Conservation (phyloP, 768 basidiomycete species). For the Nidularia pulvinata region DNA sequence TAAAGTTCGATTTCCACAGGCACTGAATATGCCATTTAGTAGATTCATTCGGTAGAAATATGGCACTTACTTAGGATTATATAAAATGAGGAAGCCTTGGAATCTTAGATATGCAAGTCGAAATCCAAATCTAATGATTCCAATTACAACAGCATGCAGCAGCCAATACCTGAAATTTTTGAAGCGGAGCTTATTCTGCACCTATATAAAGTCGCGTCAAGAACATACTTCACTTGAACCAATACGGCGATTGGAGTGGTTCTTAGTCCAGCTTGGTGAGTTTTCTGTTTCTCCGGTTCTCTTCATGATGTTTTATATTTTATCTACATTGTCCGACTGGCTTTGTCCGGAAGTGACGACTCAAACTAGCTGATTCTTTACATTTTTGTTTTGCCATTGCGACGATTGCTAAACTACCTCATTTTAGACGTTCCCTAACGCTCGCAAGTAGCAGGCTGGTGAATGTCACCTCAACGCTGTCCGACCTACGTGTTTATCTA, state of each 20-base stretch:
- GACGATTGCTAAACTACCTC: no score
- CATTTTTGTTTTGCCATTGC: no score
- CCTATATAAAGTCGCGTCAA: neutral
- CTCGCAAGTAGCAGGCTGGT: neutral
- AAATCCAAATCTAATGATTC: neutral
- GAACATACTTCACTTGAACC: neutral
- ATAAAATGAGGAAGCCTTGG: no score
- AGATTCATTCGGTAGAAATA: no score
- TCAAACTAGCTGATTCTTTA: neutral
- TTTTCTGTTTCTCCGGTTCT: slow-evolving; percentile 3
- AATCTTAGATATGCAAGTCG: no score
- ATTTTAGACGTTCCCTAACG: no score
- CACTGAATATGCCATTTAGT: slow-evolving; percentile 37
- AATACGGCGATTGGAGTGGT: neutral
- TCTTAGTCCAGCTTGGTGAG: slow-evolving; percentile 8
- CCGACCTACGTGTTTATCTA: slow-evolving; percentile 3
- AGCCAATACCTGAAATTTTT: slow-evolving; percentile 17
- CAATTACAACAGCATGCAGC: neutral
- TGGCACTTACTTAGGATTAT: no score
- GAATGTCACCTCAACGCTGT: neutral
- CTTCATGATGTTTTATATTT: slow-evolving; percentile 58
- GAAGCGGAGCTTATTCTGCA: slow-evolving; percentile 27
- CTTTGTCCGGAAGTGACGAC: slow-evolving; percentile 50
- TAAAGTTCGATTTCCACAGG: slow-evolving; percentile 81
- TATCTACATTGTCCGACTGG: slow-evolving; percentile 95